Conservation (phyloP, 1,284 basidiomycete species). For the Ustilago cynodontis region DNA sequence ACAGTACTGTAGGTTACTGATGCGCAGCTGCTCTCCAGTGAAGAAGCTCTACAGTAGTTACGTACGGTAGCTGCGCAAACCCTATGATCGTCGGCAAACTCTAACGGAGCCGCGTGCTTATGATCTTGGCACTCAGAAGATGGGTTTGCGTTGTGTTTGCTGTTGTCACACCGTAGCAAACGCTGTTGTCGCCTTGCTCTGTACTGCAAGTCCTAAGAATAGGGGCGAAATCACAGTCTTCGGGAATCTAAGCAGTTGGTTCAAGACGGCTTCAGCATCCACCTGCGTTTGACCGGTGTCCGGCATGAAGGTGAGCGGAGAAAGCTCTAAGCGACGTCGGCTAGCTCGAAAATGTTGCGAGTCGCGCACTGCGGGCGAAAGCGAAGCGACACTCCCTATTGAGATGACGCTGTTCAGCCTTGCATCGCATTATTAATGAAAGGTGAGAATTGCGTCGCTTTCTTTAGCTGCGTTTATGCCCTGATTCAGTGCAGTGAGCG, state of each 20-base stretch:
- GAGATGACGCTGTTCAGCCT: neutral
- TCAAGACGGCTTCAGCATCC: neutral
- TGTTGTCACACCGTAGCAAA: neutral
- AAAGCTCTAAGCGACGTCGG: slow-evolving; percentile 14
- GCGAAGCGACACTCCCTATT: neutral
- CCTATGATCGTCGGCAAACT: slow-evolving; percentile 18
- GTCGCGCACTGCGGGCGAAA: neutral
- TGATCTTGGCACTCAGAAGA: neutral
- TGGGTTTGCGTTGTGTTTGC: neutral
- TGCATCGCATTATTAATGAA: neutral
- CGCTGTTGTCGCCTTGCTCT: too few relatives aligned
- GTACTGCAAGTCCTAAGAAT: neutral
- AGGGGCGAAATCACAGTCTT: neutral
- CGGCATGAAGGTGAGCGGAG: neutral
- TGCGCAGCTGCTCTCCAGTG: slow-evolving; percentile 12
- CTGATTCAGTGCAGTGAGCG: neutral
- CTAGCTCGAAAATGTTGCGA: slow-evolving; percentile 4
- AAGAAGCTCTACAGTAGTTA: neutral
- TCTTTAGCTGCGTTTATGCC: neutral
- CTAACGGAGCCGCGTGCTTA: neutral
- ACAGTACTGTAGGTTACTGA: neutral
- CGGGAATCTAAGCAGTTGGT: slow-evolving; percentile 6
- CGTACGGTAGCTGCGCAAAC: slow-evolving; percentile 4
- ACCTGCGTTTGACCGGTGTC: slow-evolving; percentile 4
- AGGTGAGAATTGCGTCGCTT: neutral